Base-by-base conservation (phyloP, 1,284 basidiomycete species). In the Sanghuangporus baumii region DNA sequence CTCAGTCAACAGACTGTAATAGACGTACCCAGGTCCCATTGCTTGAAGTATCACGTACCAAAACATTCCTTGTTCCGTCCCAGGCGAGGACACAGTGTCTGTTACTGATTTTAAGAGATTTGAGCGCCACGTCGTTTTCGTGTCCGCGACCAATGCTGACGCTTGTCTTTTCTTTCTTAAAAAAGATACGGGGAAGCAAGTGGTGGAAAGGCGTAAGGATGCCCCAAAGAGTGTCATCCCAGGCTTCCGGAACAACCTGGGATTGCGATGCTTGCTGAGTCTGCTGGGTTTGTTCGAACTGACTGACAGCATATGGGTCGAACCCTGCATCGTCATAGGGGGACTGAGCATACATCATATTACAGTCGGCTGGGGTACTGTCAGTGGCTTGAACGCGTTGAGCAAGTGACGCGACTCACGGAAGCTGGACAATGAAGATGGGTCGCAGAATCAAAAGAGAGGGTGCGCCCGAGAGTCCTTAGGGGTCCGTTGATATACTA, bases 1-100 rank as follows among this genome's bases (percentile, higher is more conserved):
- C 62, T n/a, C 61, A 41, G 18, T 52, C 41, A 51, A 40, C 47
- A 40, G 56, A 36, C 18, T 48, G 55, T 36, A 23, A 38, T 50
- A 58, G 12, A 80, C 91, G 72, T 75, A 93, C 91, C 75, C 82
- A 95, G 8, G 93, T 95, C 0, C 93, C 93, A 69, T 96, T 96
- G 62, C 87, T 91, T 16, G 89, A 93, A 55, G 75, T 73, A 74
- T 96, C 93, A 9, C 79, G 76, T 18, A 95, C 81, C 52, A 80
- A 80, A 7, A 94, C 84, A 6, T 81, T 80, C 0, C 85, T 81
- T 52, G 72, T 74, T 18, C 86, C 87, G 67, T 89, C 85, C 88
- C 88, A 91, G 6, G 73, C 73, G 61, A 93, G 81, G 18, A 72
- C 72, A 69, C 84, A 86, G 67, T 93, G 89, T 6, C 74, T 74